Percentiles rank a stretch among this genome's conserved stretches.
Conservation (phyloP, 2,329 filamentous ascomycete species). For the Fusarium lyarnte region DNA sequence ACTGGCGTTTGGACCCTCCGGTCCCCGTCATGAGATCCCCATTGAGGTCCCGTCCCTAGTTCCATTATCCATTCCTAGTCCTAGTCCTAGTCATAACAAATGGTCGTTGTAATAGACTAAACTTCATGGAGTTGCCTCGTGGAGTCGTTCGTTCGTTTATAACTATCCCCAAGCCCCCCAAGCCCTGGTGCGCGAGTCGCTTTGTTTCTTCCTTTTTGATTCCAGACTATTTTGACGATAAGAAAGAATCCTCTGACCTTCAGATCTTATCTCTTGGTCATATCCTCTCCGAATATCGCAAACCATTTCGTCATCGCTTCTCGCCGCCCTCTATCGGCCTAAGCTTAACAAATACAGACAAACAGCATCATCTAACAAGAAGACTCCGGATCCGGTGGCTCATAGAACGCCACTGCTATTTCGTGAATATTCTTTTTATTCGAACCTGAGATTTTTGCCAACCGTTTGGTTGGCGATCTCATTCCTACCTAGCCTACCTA, state of each 20-base stretch:
- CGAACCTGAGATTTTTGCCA: conserved; percentile 22
- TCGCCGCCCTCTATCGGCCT: conserved; percentile 23
- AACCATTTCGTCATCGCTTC: conserved; percentile 33
- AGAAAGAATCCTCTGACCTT: conserved; percentile 2
- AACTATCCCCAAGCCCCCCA: conserved; percentile 33
- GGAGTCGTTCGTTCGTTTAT: conserved; percentile 35
- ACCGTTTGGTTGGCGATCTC: conserved; percentile 33
- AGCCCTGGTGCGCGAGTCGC: conserved; percentile 25
- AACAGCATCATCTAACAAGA: conserved; percentile 1
- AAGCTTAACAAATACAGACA: conserved; percentile 7
- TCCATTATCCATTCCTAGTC: conserved; percentile 4
- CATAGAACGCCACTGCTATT: conserved; percentile 32
- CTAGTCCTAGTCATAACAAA: not conserved
- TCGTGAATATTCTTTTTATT: conserved; percentile 21
- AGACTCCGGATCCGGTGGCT: conserved; percentile 36
- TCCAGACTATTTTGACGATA: conserved; percentile 17
- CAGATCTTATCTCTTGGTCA: conserved; percentile 19
- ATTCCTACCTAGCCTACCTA: conserved; percentile 12
- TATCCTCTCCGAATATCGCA: conserved; percentile 14
- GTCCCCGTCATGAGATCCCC: conserved; percentile 36
- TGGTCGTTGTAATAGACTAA: conserved; percentile 11
- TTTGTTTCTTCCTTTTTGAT: conserved; percentile 24
- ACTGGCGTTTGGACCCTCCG: conserved; percentile 34
- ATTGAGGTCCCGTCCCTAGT: conserved; percentile 32
- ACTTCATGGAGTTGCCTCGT: conserved; percentile 26